Percentiles rank a stretch among this genome's conserved stretches.
These are phyloP conservation scores for Claviceps sp. DNA, from an alignment of 2,329 filamentous ascomycete species.

Conservation along the genomic window DNA sequence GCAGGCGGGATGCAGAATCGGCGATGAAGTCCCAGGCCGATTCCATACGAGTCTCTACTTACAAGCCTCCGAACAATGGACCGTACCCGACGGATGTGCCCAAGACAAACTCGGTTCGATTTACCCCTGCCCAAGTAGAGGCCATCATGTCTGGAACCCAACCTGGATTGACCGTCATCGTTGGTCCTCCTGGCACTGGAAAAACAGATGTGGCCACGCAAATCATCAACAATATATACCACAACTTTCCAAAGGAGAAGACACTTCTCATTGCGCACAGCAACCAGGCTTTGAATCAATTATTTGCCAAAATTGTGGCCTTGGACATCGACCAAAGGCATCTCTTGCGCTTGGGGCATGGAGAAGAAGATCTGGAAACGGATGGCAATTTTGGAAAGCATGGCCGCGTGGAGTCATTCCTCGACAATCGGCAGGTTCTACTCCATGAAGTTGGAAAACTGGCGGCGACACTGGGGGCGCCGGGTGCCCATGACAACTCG, in stretches of 20 bases:
- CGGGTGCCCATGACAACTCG: conserved; percentile 89
- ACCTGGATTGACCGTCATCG: conserved; percentile 82
- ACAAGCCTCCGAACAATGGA: conserved; percentile 75
- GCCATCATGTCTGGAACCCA: conserved; percentile 90
- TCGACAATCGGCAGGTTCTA: conserved; percentile 71
- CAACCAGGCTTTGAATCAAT: conserved; percentile 92
- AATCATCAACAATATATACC: conserved; percentile 97
- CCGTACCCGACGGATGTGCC: conserved; percentile 79
- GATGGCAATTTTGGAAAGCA: conserved; percentile 85
- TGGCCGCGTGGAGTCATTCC: conserved; percentile 86
- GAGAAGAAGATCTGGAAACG: conserved; percentile 84
- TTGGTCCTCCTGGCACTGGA: conserved; percentile 89
- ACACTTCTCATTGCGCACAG: conserved; percentile 91
- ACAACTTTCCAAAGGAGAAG: conserved; percentile 88
- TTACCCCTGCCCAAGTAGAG: conserved; percentile 82
- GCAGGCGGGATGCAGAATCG: conserved; percentile 65
- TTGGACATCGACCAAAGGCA: conserved; percentile 93
- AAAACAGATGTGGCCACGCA: conserved; percentile 99
- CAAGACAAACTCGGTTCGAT: conserved; percentile 70
- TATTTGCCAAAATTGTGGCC: conserved; percentile 96
- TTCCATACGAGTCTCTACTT: conserved; percentile 72
- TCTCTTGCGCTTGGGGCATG: conserved; percentile 80
- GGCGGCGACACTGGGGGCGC: conserved; percentile 70
- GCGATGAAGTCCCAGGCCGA: conserved; percentile 48
- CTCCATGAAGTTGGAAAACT: conserved; percentile 76